phyloP scores from a whole-genome alignment of 768 basidiomycete genomes.

The Chiua virens region DNA sequence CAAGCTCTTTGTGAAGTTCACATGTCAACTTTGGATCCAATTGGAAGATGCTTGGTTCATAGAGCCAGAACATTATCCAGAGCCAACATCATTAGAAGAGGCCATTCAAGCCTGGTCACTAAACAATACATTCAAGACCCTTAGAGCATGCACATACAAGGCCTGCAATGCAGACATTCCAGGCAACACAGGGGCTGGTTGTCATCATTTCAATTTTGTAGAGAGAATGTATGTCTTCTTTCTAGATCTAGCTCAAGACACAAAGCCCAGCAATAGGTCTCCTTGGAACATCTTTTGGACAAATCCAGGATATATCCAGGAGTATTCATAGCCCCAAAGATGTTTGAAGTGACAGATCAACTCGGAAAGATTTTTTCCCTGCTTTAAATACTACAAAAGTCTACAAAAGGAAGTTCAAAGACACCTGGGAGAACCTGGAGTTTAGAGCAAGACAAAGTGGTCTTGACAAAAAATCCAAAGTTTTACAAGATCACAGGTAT shows the following conservation, averaged over 20 bases:
- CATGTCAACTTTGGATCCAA: conserved; percentile 2
- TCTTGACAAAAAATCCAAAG: not conserved
- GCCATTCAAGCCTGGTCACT: not conserved
- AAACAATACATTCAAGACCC: not conserved
- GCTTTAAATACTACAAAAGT: too few relatives aligned
- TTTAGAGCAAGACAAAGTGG: not conserved
- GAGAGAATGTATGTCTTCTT: not conserved
- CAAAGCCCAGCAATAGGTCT: not conserved
- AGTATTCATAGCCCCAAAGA: too few relatives aligned
- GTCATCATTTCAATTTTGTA: not conserved
- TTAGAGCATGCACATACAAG: not conserved
- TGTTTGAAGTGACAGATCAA: too few relatives aligned
- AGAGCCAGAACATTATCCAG: not conserved
- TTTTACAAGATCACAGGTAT: not conserved
- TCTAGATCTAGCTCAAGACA: not conserved
- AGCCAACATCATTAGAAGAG: not conserved
- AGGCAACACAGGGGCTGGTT: not conserved
- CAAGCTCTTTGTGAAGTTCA: conserved; percentile 1
- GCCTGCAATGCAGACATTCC: conserved; percentile 3
- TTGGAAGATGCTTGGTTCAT: not conserved
- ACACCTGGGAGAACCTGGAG: too few relatives aligned
- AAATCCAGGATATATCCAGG: too few relatives aligned
- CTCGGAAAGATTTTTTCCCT: too few relatives aligned
- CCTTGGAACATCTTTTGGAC: not conserved
- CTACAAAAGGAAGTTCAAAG: too few relatives aligned